A percentile compares a stretch with the other conserved stretches of the same genome.
Evolutionary conservation across 257 asterid species (phyloP).

Genomic region (Scutellaria barbata): DNA sequence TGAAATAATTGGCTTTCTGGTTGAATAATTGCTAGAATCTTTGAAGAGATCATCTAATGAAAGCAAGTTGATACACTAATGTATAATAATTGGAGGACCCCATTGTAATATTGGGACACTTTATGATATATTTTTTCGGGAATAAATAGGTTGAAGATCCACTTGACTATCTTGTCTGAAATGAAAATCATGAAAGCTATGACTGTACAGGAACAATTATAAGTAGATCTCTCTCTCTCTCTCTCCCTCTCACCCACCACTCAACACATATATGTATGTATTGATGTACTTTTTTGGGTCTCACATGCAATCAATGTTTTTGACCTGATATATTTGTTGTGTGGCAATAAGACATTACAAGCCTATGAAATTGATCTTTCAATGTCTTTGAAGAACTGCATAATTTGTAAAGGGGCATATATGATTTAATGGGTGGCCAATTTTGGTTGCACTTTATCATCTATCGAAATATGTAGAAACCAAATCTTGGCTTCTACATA

Average conservation of each 20-base stretch:
- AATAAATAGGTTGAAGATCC: conserved; percentile 1
- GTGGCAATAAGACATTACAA: conserved; percentile 33
- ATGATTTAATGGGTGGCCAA: conserved; percentile 10
- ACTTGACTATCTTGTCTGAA: conserved; percentile 9
- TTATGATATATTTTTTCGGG: neutral
- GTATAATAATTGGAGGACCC: neutral
- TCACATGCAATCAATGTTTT: conserved; percentile 36
- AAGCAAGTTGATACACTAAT: too few species aligned
- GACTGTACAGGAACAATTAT: neutral
- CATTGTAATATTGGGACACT: neutral
- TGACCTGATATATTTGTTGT: conserved; percentile 35
- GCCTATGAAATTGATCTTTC: conserved; percentile 33
- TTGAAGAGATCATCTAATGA: neutral
- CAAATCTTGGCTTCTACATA: neutral
- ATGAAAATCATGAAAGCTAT: conserved; percentile 4
- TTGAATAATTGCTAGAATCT: neutral
- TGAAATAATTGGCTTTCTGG: neutral
- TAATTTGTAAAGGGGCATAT: conserved; percentile 8
- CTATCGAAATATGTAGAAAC: neutral
- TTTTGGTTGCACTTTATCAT: conserved; percentile 21
- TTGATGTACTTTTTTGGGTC: neutral
- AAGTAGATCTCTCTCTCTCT: neutral
- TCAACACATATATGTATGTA: neutral
- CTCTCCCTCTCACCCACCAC: conserved; percentile 11
- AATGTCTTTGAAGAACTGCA: neutral